phyloP scores from a whole-genome alignment of 306 rosid genomes.

The Phaseolus lunatus region DNA sequence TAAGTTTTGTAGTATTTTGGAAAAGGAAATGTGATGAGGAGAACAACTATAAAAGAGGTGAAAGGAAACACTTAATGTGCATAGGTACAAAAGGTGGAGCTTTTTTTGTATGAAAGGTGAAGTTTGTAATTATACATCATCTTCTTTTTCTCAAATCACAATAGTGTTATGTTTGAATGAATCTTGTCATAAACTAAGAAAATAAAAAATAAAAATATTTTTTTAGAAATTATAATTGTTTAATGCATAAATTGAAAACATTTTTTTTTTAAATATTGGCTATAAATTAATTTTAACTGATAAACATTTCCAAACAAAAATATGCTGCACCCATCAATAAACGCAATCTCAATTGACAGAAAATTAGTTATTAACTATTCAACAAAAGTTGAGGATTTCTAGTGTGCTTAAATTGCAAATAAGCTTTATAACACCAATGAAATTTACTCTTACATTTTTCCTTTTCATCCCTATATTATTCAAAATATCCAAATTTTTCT shows the following conservation, averaged over 20 bases:
- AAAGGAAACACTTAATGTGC: slow-evolving; percentile 18
- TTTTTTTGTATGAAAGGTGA: neutral
- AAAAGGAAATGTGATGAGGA: slow-evolving; percentile 19
- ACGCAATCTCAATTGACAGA: neutral
- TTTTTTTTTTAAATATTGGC: no score
- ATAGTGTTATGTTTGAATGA: neutral
- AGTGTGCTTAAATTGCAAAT: neutral
- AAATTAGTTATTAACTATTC: neutral
- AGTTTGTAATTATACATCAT: neutral
- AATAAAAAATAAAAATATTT: no score
- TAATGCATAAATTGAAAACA: no score
- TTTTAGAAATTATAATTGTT: no score
- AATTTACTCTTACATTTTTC: no score
- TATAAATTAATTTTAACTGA: no score
- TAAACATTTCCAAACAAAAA: slow-evolving; percentile 43
- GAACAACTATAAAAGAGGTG: slow-evolving; percentile 15
- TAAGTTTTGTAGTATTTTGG: neutral
- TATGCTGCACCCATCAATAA: slow-evolving; percentile 45
- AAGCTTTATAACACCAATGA: neutral
- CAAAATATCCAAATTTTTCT: no score
- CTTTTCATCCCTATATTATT: no score
- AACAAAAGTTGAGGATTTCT: neutral
- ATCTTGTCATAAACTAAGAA: no score
- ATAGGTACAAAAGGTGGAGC: neutral
- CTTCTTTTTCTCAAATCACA: neutral